Conservation (phyloP, 108 stramenopile species). For the Aurantiochytrium sp. region DNA sequence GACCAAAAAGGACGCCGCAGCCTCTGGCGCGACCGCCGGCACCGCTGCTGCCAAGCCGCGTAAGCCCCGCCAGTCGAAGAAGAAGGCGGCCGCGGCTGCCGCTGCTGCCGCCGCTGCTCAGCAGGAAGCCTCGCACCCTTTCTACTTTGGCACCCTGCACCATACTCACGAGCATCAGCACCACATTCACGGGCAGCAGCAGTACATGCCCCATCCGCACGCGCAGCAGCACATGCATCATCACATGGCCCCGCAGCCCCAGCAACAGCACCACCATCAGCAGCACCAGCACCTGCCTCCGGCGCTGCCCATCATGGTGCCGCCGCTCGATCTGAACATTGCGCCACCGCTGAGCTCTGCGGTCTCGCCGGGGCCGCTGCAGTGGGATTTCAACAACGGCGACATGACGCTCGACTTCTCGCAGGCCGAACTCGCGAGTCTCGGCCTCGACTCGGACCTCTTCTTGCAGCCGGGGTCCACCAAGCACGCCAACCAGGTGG, state of each 20-base stretch:
- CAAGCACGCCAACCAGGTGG: neutral
- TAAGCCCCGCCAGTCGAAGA: neutral
- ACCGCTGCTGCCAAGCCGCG: neutral
- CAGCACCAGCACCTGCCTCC: neutral
- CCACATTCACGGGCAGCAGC: no score
- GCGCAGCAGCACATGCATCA: neutral
- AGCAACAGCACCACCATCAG: neutral
- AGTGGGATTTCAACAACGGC: neutral
- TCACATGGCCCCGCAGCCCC: neutral
- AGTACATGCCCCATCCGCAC: no score
- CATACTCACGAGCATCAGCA: no score
- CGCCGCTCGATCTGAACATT: neutral
- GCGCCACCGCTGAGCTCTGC: neutral
- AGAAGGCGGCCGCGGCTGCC: neutral
- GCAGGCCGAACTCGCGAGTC: neutral
- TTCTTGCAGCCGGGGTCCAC: neutral
- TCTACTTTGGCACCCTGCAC: no score
- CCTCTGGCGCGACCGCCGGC: no score
- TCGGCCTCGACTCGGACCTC: slow-evolving; percentile 10
- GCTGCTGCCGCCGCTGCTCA: neutral
- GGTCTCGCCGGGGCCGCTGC: neutral
- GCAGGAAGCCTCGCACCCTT: no score
- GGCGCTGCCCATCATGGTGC: neutral
- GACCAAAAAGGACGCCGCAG: neutral
- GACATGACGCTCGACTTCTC: neutral